Conservation (phyloP, 306 rosid species). For the Glycyrrhiza uralensis region DNA sequence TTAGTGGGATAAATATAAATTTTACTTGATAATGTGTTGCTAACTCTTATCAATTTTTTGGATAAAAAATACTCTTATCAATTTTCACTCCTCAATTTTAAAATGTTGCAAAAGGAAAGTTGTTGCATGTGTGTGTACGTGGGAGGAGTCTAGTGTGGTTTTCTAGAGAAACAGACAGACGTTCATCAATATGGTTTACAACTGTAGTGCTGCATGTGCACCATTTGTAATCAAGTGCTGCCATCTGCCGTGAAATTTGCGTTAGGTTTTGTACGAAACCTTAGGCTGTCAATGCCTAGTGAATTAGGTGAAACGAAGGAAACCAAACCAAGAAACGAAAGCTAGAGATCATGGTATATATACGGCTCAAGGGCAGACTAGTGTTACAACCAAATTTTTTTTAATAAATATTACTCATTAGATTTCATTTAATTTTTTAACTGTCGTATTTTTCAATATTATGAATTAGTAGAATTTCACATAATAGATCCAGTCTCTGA, state of each 20-base stretch:
- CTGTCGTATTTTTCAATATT: not conserved
- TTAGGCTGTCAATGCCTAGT: slow-evolving; percentile 2
- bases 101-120: not conserved
- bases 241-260: not conserved
- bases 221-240: slow-evolving; percentile 10
- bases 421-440: not conserved
- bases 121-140: too few species aligned
- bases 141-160: too few species aligned
- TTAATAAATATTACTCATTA: not conserved
- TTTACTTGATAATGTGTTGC: too few species aligned
- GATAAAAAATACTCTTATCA: too few species aligned
- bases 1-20: too few species aligned
- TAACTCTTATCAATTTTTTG: too few species aligned
- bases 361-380: not conserved
- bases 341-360: not conserved
- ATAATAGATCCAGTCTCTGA: not conserved
- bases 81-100: too few species aligned
- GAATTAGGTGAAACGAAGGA: slow-evolving; percentile 14
- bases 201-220: slow-evolving; percentile 30
- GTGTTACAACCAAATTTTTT: not conserved
- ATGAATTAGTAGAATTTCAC: not conserved
- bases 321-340: slow-evolving; percentile 12
- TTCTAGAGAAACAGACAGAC: too few species aligned
- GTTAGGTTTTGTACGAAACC: slow-evolving; percentile 8
- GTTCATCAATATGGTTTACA: slow-evolving; percentile 12